Evolutionary conservation across 2,329 filamentous ascomycete genomes (phyloP).

Genomic region (Pseudogymnoascus sp.): DNA sequence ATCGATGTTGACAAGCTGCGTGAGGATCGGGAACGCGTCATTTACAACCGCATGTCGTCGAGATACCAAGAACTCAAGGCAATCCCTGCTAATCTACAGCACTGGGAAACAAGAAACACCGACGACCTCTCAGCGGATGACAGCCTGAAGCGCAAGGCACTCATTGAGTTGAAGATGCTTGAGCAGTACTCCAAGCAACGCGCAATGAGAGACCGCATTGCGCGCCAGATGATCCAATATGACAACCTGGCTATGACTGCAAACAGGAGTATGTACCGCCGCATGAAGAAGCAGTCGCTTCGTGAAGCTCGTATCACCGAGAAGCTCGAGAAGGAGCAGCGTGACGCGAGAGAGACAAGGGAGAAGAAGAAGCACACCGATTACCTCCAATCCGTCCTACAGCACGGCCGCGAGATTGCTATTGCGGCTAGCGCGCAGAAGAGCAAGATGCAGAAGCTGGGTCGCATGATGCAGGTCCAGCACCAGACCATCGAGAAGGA

Average conservation of each 20-base stretch:
- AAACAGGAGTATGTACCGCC: constrained; percentile 81
- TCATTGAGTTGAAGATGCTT: constrained; percentile 93
- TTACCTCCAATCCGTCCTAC: constrained; percentile 78
- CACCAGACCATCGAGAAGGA: constrained; percentile 98
- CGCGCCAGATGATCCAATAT: constrained; percentile 86
- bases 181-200: constrained; percentile 83
- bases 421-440: constrained; percentile 59
- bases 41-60: constrained; percentile 84
- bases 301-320: constrained; percentile 95
- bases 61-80: constrained; percentile 77
- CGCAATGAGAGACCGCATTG: constrained; percentile 75
- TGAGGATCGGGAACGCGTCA: constrained; percentile 76
- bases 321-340: constrained; percentile 98
- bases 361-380: constrained; percentile 97
- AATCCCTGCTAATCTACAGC: constrained; percentile 74
- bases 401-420: constrained; percentile 70
- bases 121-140: constrained; percentile 69
- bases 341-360: constrained; percentile 87
- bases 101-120: constrained; percentile 69
- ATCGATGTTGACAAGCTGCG: constrained; percentile 79
- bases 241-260: constrained; percentile 97
- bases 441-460: constrained; percentile 74
- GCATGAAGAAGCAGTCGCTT: constrained; percentile 94
- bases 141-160: constrained; percentile 73
- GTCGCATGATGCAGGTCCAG: constrained; percentile 78